Evolutionary conservation across 805 yeast genomes (phyloP).

Genomic region (Wickerhamomyces kurtzmanii): DNA sequence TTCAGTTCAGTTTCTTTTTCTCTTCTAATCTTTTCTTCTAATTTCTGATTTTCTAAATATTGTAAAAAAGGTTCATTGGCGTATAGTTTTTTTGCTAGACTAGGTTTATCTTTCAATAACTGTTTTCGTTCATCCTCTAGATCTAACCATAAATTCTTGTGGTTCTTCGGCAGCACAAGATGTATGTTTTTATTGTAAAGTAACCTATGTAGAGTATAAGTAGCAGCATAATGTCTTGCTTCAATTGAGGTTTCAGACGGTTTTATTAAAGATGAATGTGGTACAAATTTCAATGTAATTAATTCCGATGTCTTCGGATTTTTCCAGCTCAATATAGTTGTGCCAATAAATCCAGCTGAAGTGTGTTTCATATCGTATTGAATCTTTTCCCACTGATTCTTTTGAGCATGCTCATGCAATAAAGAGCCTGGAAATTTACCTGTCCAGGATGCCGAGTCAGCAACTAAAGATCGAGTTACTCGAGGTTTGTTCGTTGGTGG

Average conservation of each 20-base stretch:
- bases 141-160: constrained; percentile 68
- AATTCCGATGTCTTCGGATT: constrained; percentile 76
- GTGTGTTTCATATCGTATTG: constrained; percentile 58
- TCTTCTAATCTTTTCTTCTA: constrained; percentile 30
- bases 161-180: constrained; percentile 80
- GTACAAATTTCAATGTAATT: constrained; percentile 42
- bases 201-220: constrained; percentile 73
- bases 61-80: constrained; percentile 71
- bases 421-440: constrained; percentile 88
- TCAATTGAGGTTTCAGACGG: constrained; percentile 80
- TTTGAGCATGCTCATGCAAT: constrained; percentile 80
- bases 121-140: constrained; percentile 52
- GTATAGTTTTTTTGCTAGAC: constrained; percentile 42
- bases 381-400: constrained; percentile 82
- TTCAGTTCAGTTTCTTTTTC: constrained; percentile 35
- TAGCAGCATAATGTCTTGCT: constrained; percentile 86
- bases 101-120: constrained; percentile 33
- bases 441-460: constrained; percentile 79
- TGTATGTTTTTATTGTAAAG: constrained; percentile 76
- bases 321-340: constrained; percentile 54
- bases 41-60: constrained; percentile 45
- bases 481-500: constrained; percentile 18
- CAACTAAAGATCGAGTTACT: constrained; percentile 36
- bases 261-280: too few species aligned
- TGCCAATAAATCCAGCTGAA: constrained; percentile 52